Evolutionary conservation across 2,329 filamentous ascomycete genomes (phyloP), one percentile per base, ranked within the genome.

Genomic region (Fusarium sp.): DNA sequence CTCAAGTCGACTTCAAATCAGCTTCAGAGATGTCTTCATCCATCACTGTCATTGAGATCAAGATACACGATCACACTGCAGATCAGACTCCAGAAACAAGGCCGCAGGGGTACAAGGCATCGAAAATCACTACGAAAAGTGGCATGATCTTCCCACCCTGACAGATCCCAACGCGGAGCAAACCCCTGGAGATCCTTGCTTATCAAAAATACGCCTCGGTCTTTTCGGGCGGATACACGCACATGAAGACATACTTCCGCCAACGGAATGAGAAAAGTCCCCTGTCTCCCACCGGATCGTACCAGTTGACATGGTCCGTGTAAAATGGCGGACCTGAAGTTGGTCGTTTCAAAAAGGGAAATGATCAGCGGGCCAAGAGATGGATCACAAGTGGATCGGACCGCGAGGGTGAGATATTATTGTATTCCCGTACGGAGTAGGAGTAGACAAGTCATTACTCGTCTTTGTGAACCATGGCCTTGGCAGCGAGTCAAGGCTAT

Each of bases 101-200:
- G 38, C 55, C 11, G 13, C 53, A 20, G 54, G 34, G 18, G 16
- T 29, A 4, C 36, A 11, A 40, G 9, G n/a, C 33, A 46, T 58
- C 38, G 38, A 57, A 44, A 57, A 57, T 57, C 38, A 29, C 38
- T 57, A 31, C 54, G 54, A 18, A 57, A 13, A 10, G 40, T 57
- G 54, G 36, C 54, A 57, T 57, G 38, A 57, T 57, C 54, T n/a
- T 42, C 36, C 16, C 20, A 23, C 53, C 34, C 50, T 31, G 13
- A n/a, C 36, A 20, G 54, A 57, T 57, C 18, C 36, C 16, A 14
- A 23, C 40, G 36, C 54, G 36, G 54, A 44, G 36, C 23, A 46
- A 46, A 44, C 54, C 18, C 53, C 27, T 29, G 23, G 20, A 38
- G 33, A 55, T 33, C 31, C 40, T 27, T 44, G 40, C 40, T 44